phyloP scores from a whole-genome alignment of 2,329 filamentous ascomycete genomes.

The Fusarium sp. region DNA sequence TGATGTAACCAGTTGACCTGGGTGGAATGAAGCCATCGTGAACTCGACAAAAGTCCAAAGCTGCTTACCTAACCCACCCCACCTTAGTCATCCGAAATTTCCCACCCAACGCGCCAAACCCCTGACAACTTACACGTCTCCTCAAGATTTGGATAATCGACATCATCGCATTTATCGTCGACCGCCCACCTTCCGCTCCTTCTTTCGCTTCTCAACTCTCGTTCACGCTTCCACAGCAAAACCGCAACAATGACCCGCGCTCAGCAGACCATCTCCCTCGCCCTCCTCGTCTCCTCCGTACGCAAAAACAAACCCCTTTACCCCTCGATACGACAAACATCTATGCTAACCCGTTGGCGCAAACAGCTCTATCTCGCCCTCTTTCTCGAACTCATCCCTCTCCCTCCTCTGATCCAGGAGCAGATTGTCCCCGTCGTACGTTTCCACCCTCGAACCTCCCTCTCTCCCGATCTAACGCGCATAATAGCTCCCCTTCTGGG shows the following conservation, averaged over 20 bases:
- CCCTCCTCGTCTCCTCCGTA: conserved; percentile 90
- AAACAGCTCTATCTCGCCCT: conserved; percentile 90
- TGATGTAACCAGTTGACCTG: too few species aligned
- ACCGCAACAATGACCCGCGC: conserved; percentile 86
- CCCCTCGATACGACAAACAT: not conserved
- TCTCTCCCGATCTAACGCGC: not conserved
- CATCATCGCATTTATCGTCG: conserved; percentile 15
- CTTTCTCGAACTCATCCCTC: conserved; percentile 84
- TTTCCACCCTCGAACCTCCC: conserved; percentile 31
- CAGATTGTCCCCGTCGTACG: conserved; percentile 91
- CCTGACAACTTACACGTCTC: conserved; percentile 47
- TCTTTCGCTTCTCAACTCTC: conserved; percentile 12
- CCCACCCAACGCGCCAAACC: conserved; percentile 27
- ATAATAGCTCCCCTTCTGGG: conserved; percentile 88
- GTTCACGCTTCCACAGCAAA: not conserved
- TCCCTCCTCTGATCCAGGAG: conserved; percentile 81
- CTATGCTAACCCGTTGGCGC: conserved; percentile 29
- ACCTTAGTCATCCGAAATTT: conserved; percentile 31
- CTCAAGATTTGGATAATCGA: conserved; percentile 36
- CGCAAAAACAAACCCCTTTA: conserved; percentile 41
- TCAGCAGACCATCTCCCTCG: conserved; percentile 89
- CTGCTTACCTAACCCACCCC: conserved; percentile 17
- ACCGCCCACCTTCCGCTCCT: not conserved
- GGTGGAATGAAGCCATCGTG: too few species aligned
- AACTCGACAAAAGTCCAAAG: too few species aligned